phyloP scores from a whole-genome alignment of 345 rosid species.

The Eucalyptus melliodora region DNA sequence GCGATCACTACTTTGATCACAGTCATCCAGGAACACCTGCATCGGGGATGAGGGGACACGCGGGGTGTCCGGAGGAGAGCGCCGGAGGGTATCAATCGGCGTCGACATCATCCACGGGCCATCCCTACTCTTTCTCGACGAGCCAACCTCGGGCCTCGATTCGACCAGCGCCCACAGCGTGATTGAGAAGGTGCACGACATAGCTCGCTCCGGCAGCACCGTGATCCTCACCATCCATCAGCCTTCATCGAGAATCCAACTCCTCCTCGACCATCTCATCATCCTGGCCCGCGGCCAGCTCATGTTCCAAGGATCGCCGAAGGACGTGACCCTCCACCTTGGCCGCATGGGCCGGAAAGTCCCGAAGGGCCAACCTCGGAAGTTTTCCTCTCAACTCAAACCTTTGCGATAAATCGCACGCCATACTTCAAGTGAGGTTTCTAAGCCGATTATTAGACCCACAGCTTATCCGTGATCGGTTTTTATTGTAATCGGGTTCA shows the following conservation, averaged over 20 bases:
- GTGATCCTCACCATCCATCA: constrained; percentile 65
- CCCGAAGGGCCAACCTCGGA: constrained; percentile 39
- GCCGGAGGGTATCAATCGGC: constrained; percentile 51
- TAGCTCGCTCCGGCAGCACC: constrained; percentile 51
- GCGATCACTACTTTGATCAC: background rate
- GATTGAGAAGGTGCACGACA: constrained; percentile 52
- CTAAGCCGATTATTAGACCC: too few species aligned
- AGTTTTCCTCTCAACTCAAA: too few species aligned
- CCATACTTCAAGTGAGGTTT: too few species aligned
- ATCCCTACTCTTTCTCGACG: constrained; percentile 47
- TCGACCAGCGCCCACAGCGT: constrained; percentile 57
- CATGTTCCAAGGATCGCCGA: constrained; percentile 56
- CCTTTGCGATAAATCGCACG: too few species aligned
- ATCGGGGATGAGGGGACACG: constrained; percentile 45
- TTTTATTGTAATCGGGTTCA: too few species aligned
- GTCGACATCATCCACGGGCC: constrained; percentile 63
- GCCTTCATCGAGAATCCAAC: constrained; percentile 47
- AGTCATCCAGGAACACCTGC: constrained; percentile 29
- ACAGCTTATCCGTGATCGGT: too few species aligned
- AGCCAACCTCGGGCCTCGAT: constrained; percentile 69
- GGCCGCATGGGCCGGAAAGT: constrained; percentile 41
- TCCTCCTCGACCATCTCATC: constrained; percentile 50
- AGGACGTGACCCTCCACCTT: constrained; percentile 37
- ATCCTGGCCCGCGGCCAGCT: constrained; percentile 58
- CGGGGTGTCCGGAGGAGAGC: constrained; percentile 59